These are phyloP conservation scores for Geosmithia putterillii DNA, from an alignment of 2,329 filamentous ascomycete species.

Conservation along the genomic window DNA sequence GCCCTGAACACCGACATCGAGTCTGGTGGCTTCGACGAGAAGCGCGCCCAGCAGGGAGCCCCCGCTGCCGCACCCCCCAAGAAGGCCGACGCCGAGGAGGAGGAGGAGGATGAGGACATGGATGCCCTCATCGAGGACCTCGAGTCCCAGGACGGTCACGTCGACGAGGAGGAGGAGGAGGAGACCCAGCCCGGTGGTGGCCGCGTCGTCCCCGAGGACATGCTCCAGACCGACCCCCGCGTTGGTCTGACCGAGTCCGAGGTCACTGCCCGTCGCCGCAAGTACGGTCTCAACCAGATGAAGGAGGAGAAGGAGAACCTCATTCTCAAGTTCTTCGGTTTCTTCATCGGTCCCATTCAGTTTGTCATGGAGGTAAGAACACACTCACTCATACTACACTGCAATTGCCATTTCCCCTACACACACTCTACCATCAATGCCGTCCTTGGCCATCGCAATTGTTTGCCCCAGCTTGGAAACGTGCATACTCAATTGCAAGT, in stretches of 20 bases:
- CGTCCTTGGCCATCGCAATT: too few species aligned
- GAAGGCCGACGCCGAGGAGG: slow-evolving; percentile 46
- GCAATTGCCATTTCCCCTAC: background rate
- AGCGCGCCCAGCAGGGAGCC: slow-evolving; percentile 26
- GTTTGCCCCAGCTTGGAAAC: too few species aligned
- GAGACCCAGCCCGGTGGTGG: slow-evolving; percentile 36
- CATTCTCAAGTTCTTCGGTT: slow-evolving; percentile 69
- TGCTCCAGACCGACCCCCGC: slow-evolving; percentile 64
- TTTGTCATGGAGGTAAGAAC: slow-evolving; percentile 78
- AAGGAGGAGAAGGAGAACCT: slow-evolving; percentile 83
- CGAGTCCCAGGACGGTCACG: slow-evolving; percentile 66
- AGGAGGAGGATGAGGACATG: slow-evolving; percentile 68
- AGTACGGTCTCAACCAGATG: slow-evolving; percentile 79
- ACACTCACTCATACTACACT: background rate
- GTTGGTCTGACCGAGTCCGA: slow-evolving; percentile 62
- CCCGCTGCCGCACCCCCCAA: slow-evolving; percentile 17
- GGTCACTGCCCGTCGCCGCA: slow-evolving; percentile 50
- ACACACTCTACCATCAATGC: too few species aligned
- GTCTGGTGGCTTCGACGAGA: slow-evolving; percentile 54
- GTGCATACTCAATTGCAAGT: background rate
- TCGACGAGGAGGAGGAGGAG: slow-evolving; percentile 50
- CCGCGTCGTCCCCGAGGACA: slow-evolving; percentile 56
- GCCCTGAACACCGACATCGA: slow-evolving; percentile 54
- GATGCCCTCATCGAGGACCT: slow-evolving; percentile 80
- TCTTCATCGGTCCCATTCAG: slow-evolving; percentile 82